Base-by-base conservation (phyloP, 2,329 filamentous ascomycete genomes). In the Chaetomium globosum region DNA sequence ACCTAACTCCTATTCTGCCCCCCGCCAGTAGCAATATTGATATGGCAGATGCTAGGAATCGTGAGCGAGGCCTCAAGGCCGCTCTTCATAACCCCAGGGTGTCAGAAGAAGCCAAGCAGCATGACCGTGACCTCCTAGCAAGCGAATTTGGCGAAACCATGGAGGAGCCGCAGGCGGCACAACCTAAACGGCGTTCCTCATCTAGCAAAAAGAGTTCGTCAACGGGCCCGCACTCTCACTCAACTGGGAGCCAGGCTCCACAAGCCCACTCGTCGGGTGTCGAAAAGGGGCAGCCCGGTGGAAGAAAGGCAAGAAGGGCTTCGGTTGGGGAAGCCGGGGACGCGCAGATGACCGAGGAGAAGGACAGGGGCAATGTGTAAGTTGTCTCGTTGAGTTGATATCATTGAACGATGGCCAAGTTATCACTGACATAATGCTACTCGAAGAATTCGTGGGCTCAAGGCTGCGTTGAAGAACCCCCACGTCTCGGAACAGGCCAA, bases 401-500 rank as follows among this genome's bases (percentile, higher is more conserved):
- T 7, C 16, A 43, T 19, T 33, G 4, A 53, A 3, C 7, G 13
- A 12, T 4, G 26, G 4, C 16, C 28, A 6, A 53, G 7, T 2
- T 16, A 52, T 16, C 8, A 28, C 13, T 53, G 6, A 53, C 26
- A 16, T 19, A 31, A 36, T 12, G 31, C 28, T 8, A 19, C 30
- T 21, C 28, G 21, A 5, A 72, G 71, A 1, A 69, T 72, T 10
- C 70, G 71, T 3, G 71, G 71, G 19, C 55, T 72, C 19, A 72
- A 71, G 61, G 65, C 71, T n/a, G 71, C 71, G 2, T 66, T 72
- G 30, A 66, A 65, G 51, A 72, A 72, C 46, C 70, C 71, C 4
- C 60, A 71, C 48, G 71, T 72, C 2, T 72, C 71, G 52, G 70
- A 72, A 39, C 67, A 69, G 53, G 71, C 71, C 12, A 71, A 72